These are phyloP conservation scores for Neurospora sp. DNA, from an alignment of 495 filamentous ascomycete genomes.

Conservation along the genomic window DNA sequence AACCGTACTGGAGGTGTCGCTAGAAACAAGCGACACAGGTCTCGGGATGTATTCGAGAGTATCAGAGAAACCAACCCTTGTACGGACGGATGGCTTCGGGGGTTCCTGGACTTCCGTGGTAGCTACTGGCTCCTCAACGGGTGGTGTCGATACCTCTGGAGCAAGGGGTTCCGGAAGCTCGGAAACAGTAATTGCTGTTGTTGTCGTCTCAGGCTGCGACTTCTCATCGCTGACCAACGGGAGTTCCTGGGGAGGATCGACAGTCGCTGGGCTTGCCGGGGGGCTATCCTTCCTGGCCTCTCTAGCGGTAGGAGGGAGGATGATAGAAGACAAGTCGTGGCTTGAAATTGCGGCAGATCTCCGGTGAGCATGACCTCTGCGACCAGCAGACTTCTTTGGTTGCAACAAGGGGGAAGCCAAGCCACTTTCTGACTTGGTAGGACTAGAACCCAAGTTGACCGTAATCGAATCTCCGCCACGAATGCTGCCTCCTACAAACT, in stretches of 20 bases:
- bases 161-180: background rate
- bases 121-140: background rate
- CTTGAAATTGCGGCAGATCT: conserved; percentile 82
- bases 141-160: background rate
- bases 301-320: conserved; percentile 50
- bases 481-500: conserved; percentile 69
- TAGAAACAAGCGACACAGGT: conserved; percentile 63
- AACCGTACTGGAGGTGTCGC: conserved; percentile 59
- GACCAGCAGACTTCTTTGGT: conserved; percentile 37
- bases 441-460: conserved; percentile 47
- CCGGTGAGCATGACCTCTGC: conserved; percentile 71
- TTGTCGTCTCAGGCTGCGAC: conserved; percentile 5
- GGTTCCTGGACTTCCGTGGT: conserved; percentile 20
- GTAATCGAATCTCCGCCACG: conserved; percentile 44
- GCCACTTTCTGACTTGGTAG: conserved; percentile 51
- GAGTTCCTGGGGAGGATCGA: conserved; percentile 27
- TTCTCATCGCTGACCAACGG: conserved; percentile 18
- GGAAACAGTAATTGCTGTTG: background rate
- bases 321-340: conserved; percentile 60
- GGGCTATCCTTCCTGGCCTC: conserved; percentile 49
- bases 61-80: conserved; percentile 51
- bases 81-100: conserved; percentile 30
- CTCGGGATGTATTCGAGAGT: conserved; percentile 59
- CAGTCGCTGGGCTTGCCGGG: conserved; percentile 56
- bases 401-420: conserved; percentile 39